Evolutionary conservation across 257 asterid species (phyloP).

Genomic region (Scutellaria baicalensis): DNA sequence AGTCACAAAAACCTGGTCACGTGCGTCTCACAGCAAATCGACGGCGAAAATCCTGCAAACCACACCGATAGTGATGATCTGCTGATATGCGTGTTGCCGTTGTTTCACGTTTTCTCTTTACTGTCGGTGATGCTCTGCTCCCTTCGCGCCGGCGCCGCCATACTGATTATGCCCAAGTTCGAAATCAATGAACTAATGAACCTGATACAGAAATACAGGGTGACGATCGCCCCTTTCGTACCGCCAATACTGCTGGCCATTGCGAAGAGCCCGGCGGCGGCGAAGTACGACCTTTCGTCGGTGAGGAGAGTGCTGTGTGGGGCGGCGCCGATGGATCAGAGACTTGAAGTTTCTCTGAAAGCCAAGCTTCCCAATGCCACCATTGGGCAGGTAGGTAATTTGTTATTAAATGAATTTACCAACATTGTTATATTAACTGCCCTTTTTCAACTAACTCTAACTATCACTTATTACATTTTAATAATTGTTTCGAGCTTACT

Average conservation of each 20-base stretch:
- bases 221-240: conserved; percentile 46
- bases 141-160: conserved; percentile 37
- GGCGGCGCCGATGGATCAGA: conserved; percentile 48
- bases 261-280: conserved; percentile 29
- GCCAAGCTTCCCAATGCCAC: conserved; percentile 43
- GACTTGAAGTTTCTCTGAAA: conserved; percentile 28
- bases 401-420: not conserved
- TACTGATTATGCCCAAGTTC: conserved; percentile 40
- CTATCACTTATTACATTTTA: too few species aligned
- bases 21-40: conserved; percentile 37
- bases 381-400: conserved; percentile 44
- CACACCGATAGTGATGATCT: conserved; percentile 19
- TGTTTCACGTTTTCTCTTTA: conserved; percentile 44
- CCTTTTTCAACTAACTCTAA: too few species aligned
- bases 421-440: too few species aligned
- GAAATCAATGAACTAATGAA: conserved; percentile 31
- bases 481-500: too few species aligned
- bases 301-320: conserved; percentile 47
- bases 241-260: conserved; percentile 54
- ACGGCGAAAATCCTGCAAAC: conserved; percentile 44
- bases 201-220: conserved; percentile 28
- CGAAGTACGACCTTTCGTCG: conserved; percentile 38
- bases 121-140: conserved; percentile 27
- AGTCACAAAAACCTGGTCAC: conserved; percentile 47
- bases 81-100: conserved; percentile 39